Evolutionary conservation across 2,329 filamentous ascomycete species (phyloP).

Genomic region (Sarocladiaceae sp.): DNA sequence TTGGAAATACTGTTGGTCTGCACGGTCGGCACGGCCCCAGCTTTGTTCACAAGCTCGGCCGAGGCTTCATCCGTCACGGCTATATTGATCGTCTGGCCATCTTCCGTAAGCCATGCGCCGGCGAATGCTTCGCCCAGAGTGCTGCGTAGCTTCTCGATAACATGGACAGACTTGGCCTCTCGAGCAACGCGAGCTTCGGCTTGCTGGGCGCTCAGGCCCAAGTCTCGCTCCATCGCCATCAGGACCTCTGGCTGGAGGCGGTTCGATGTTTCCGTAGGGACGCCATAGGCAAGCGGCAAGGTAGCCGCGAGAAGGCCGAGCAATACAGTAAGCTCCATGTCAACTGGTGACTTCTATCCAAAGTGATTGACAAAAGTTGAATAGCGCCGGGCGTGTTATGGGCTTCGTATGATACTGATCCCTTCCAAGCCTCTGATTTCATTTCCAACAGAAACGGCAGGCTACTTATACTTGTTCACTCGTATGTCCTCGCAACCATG

Average conservation of each 20-base stretch:
- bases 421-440: background rate
- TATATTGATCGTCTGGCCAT: conserved; percentile 9
- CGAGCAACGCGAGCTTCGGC: conserved; percentile 11
- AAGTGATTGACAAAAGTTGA: background rate
- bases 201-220: conserved; percentile 11
- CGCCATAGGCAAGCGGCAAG: conserved; percentile 11
- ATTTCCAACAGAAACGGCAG: background rate
- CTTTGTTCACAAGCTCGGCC: conserved; percentile 7
- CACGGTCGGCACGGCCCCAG: conserved; percentile 8
- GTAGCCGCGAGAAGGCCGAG: conserved; percentile 8
- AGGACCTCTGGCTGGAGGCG: conserved; percentile 10
- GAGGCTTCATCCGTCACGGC: conserved; percentile 9
- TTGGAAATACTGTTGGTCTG: conserved; percentile 11
- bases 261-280: conserved; percentile 4
- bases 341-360: background rate
- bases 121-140: conserved; percentile 12
- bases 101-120: conserved; percentile 10
- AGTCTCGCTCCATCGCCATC: conserved; percentile 12
- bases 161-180: background rate
- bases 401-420: background rate
- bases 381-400: background rate
- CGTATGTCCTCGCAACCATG: background rate
- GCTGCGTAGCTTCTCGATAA: conserved; percentile 10
- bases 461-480: background rate
- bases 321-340: conserved; percentile 12